These are phyloP conservation scores for Ophiocordyceps camponoti-floridani DNA, from an alignment of 2,329 filamentous ascomycete genomes.

Conservation along the genomic window DNA sequence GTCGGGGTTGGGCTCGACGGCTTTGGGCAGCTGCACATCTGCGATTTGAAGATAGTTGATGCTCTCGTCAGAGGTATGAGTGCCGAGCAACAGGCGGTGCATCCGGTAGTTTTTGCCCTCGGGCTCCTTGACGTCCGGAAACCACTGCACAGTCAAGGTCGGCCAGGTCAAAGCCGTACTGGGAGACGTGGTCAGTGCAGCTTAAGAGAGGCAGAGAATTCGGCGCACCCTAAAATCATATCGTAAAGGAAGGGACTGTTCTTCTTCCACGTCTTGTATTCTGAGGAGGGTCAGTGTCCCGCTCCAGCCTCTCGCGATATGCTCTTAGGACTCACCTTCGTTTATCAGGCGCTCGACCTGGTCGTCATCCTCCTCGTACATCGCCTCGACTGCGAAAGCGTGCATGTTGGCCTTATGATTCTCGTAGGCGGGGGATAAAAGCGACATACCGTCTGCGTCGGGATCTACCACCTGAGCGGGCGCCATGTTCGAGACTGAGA, in stretches of 20 bases:
- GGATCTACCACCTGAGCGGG: constrained; percentile 16
- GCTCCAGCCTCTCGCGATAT: too few relatives aligned
- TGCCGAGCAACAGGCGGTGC: constrained; percentile 83
- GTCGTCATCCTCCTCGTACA: constrained; percentile 52
- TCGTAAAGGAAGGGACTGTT: constrained; percentile 97
- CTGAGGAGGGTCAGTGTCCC: constrained; percentile 21
- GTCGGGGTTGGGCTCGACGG: constrained; percentile 50
- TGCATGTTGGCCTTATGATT: background rate
- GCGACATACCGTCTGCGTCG: constrained; percentile 15
- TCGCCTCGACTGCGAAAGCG: constrained; percentile 15
- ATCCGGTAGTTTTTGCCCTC: constrained; percentile 74
- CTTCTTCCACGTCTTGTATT: constrained; percentile 99
- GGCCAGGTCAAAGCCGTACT: constrained; percentile 93
- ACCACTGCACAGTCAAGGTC: constrained; percentile 93
- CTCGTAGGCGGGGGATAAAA: background rate
- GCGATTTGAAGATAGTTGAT: constrained; percentile 91
- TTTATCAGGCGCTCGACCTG: constrained; percentile 80
- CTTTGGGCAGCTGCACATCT: constrained; percentile 80
- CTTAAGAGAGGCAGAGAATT: background rate
- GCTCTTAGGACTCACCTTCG: constrained; percentile 41
- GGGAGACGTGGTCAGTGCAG: background rate
- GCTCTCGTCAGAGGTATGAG: constrained; percentile 74
- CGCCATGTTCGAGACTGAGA: constrained; percentile 10
- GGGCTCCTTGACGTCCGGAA: constrained; percentile 80
- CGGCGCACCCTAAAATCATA: constrained; percentile 62